These are phyloP conservation scores for Diplosphaera chodatii DNA, from an alignment of 139 green algal genomes.

Conservation along the genomic window DNA sequence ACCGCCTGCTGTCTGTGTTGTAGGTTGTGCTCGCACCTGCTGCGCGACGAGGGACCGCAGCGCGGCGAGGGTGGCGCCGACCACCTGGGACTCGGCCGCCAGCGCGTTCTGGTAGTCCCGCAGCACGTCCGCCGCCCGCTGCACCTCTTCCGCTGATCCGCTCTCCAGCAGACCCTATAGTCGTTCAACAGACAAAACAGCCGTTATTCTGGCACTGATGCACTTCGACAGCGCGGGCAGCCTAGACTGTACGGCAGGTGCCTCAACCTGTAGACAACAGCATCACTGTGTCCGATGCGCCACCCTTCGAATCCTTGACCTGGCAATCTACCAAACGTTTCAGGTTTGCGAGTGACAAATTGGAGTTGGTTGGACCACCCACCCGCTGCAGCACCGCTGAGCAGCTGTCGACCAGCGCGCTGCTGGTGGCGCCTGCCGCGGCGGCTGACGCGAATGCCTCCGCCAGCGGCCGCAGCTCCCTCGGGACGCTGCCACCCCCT, in stretches of 20 bases:
- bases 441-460: neutral
- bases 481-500: neutral
- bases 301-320: no score
- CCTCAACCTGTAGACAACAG: no score
- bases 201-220: no score
- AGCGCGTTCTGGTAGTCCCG: neutral
- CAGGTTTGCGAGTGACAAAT: no score
- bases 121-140: neutral
- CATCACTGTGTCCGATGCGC: no score
- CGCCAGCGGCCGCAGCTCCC: slow-evolving; percentile 8
- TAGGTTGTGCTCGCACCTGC: neutral
- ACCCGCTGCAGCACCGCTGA: neutral
- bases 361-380: neutral
- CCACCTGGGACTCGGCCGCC: neutral
- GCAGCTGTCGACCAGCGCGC: slow-evolving; percentile 1
- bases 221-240: no score
- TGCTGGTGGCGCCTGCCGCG: neutral
- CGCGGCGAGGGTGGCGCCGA: neutral
- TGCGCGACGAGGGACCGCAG: neutral
- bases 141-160: neutral
- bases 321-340: no score
- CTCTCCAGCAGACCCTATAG: neutral
- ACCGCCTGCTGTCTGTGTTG: no score
- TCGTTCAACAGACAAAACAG: no score
- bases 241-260: no score